Conservation (phyloP, 129 eudicot genomes). For the Cynara cardunculus region DNA sequence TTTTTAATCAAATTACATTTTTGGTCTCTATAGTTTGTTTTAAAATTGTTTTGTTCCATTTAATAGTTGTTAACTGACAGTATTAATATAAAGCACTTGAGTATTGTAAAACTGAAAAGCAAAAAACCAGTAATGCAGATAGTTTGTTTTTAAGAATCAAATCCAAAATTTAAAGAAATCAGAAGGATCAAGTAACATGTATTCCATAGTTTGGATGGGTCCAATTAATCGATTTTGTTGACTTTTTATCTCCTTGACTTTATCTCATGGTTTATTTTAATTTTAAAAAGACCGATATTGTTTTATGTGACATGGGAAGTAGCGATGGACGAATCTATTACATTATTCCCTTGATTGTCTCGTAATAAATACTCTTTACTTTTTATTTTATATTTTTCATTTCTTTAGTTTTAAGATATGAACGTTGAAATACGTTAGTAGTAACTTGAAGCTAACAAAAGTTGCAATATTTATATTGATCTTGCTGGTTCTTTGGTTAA, state of each 20-base stretch:
- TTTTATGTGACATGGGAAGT: constrained; percentile 16
- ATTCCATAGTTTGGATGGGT: constrained; percentile 9
- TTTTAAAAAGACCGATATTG: background rate
- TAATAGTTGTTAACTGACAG: no score
- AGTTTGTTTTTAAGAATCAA: no score
- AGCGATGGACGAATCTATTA: background rate
- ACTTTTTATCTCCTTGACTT: constrained; percentile 5
- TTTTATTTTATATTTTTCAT: background rate
- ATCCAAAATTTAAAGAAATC: no score
- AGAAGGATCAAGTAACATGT: background rate
- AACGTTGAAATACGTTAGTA: background rate
- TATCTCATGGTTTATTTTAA: background rate
- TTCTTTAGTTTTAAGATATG: background rate
- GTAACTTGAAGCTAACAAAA: background rate
- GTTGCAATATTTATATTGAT: no score
- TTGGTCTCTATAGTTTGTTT: no score
- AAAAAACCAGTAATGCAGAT: no score
- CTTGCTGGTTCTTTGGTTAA: no score
- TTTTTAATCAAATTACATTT: no score
- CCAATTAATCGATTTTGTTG: background rate
- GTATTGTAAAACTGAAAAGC: no score
- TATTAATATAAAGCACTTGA: no score
- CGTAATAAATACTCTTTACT: background rate
- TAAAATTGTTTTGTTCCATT: no score
- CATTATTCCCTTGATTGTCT: background rate